phyloP scores from a whole-genome alignment of 2,329 filamentous ascomycete species.

The Nakataea oryzae region DNA sequence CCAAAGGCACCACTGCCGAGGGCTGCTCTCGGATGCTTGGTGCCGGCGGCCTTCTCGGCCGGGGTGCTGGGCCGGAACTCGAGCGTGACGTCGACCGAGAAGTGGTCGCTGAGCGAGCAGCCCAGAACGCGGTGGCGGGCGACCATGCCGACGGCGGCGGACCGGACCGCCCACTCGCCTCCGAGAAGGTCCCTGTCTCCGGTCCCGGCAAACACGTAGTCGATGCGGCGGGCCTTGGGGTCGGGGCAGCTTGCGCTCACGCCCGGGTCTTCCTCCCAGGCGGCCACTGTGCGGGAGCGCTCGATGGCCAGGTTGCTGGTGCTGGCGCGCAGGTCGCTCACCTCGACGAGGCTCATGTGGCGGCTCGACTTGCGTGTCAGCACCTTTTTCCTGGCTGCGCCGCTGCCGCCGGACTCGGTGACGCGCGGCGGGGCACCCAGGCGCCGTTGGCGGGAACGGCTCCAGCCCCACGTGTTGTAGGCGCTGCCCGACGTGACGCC shows the following conservation, averaged over 20 bases:
- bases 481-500: conserved; percentile 79
- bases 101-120: conserved; percentile 91
- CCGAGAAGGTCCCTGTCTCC: conserved; percentile 22
- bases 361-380: background rate
- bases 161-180: conserved; percentile 56
- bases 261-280: conserved; percentile 4
- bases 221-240: conserved; percentile 71
- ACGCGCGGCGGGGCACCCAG: conserved; percentile 36
- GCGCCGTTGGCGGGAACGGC: conserved; percentile 55
- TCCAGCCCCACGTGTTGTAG: conserved; percentile 92
- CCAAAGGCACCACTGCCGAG: background rate
- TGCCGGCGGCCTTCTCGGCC: background rate
- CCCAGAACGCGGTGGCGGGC: conserved; percentile 69
- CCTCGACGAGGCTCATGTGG: conserved; percentile 3
- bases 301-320: conserved; percentile 32
- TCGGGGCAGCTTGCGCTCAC: conserved; percentile 54
- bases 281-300: background rate
- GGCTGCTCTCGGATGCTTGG: background rate
- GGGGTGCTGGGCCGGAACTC: background rate
- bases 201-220: conserved; percentile 78
- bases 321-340: conserved; percentile 3
- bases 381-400: background rate
- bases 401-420: conserved; percentile 5
- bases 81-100: conserved; percentile 77
- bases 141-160: conserved; percentile 67